phyloP scores from a whole-genome alignment of 2,329 filamentous ascomycete genomes.

The Cladosporium sp. region DNA sequence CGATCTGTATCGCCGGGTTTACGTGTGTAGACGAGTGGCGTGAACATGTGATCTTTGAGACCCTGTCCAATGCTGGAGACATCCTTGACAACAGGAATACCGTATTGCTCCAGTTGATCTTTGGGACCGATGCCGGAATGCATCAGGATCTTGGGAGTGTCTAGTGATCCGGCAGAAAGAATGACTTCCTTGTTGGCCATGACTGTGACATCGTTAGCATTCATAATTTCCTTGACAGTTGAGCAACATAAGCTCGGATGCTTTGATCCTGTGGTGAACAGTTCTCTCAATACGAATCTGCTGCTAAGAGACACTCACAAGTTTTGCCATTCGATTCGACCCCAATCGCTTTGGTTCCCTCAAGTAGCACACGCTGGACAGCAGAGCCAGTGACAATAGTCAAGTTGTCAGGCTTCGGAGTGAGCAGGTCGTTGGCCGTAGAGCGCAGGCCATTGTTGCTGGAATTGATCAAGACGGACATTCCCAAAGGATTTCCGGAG shows the following conservation, averaged over 20 bases:
- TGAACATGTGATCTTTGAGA: slow-evolving; percentile 15
- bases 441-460: slow-evolving; percentile 54
- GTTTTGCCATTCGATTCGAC: slow-evolving; percentile 39
- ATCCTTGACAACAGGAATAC: slow-evolving; percentile 8
- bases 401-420: slow-evolving; percentile 50
- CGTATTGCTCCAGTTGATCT: slow-evolving; percentile 41
- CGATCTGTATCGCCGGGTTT: slow-evolving; percentile 6
- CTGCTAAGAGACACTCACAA: neutral
- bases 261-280: neutral
- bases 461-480: slow-evolving; percentile 54
- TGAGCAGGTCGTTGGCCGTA: slow-evolving; percentile 51
- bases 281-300: neutral
- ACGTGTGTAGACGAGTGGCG: slow-evolving; percentile 10
- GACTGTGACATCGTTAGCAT: neutral
- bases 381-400: slow-evolving; percentile 52
- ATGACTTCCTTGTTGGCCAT: slow-evolving; percentile 54
- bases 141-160: slow-evolving; percentile 68
- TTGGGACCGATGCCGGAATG: slow-evolving; percentile 67
- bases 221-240: neutral
- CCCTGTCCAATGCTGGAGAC: slow-evolving; percentile 6
- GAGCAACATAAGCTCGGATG: neutral
- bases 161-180: slow-evolving; percentile 68
- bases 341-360: slow-evolving; percentile 48
- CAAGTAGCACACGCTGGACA: slow-evolving; percentile 51
- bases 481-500: slow-evolving; percentile 59